Base-by-base conservation (phyloP, 164 flowering plant species). In the Cinnamomum micranthum region DNA sequence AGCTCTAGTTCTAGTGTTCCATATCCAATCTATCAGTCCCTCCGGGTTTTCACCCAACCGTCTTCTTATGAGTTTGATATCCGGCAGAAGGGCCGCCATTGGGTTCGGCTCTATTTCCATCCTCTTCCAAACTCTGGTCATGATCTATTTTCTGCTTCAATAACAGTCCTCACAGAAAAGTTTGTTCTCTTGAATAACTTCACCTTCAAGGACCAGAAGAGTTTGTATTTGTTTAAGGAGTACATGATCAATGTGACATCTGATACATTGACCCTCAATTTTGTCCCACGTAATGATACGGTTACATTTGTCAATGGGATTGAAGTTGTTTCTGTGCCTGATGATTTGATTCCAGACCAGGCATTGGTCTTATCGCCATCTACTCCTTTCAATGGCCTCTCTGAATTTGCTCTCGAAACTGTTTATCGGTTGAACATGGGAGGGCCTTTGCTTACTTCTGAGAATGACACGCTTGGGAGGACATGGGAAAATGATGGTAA, bases 371-470 rank as follows among this genome's bases (percentile, higher is more conserved):
- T 86, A 25, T 73, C 81, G 5, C 89, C 92, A 22, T 68, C 82
- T 14, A 77, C 80, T 10, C 81, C 87, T 55, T 77, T 88, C 69
- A 83, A 60, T 35, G 91, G 92, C 23, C 81, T 94, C 59, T 87
- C 90, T 7, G 81, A 77, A 31, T 85, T 72, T 59, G 98, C 92
- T 31, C 27, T 90, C 24, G 93, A 92, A 75, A 94, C 97, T 2
- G 88, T 88, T 71, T 90, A 83, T 72, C 74, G 98, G 73, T 76
- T 94, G 64, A 94, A 94, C 73, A 87, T 91, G 95, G 98, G 98
- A 0, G 98, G 98, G 58, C 97, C 98, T 3, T 31, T 86, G 79
- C 51, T 94, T 75, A 88, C 93, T 52, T 73, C 90, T 66, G 85
- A 85, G 77, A 92, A 91, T 81, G 98, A 94, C 78, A 88, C 98